A percentile compares a stretch with the other conserved stretches of the same genome.
Evolutionary conservation across 352 stramenopile species (phyloP).

Genomic region (Pythium monospermum): DNA sequence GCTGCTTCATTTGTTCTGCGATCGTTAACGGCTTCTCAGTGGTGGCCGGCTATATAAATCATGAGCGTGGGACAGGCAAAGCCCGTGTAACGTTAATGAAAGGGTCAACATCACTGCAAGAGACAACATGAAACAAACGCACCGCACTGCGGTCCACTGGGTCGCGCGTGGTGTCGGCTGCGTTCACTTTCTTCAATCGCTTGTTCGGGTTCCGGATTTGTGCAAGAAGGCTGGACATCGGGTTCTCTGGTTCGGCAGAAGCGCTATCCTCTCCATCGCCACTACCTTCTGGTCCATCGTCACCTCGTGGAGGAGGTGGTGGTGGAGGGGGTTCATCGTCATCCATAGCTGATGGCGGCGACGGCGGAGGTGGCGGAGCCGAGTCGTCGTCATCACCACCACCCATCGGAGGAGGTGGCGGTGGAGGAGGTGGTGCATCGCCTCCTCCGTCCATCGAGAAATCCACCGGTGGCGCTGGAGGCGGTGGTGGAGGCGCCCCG

Average conservation of each 20-base stretch:
- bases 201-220: constrained; percentile 27
- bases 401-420: constrained; percentile 33
- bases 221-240: constrained; percentile 19
- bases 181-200: constrained; percentile 15
- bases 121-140: neutral
- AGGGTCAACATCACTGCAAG: neutral
- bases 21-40: constrained; percentile 60
- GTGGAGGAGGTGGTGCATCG: constrained; percentile 42
- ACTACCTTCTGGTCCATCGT: constrained; percentile 2
- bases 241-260: constrained; percentile 14
- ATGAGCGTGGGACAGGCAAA: neutral
- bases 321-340: constrained; percentile 23
- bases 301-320: constrained; percentile 4
- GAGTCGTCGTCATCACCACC: constrained; percentile 40
- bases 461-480: constrained; percentile 49
- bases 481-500: constrained; percentile 52
- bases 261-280: neutral
- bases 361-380: constrained; percentile 19
- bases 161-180: constrained; percentile 8
- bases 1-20: constrained; percentile 77
- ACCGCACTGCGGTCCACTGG: constrained; percentile 3
- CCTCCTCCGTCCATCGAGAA: constrained; percentile 36
- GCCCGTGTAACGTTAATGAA: neutral
- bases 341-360: constrained; percentile 12
- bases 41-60: constrained; percentile 8